These are phyloP conservation scores for Pseudozyma hubeiensis DNA, from an alignment of 1,284 basidiomycete genomes.

Conservation along the genomic window DNA sequence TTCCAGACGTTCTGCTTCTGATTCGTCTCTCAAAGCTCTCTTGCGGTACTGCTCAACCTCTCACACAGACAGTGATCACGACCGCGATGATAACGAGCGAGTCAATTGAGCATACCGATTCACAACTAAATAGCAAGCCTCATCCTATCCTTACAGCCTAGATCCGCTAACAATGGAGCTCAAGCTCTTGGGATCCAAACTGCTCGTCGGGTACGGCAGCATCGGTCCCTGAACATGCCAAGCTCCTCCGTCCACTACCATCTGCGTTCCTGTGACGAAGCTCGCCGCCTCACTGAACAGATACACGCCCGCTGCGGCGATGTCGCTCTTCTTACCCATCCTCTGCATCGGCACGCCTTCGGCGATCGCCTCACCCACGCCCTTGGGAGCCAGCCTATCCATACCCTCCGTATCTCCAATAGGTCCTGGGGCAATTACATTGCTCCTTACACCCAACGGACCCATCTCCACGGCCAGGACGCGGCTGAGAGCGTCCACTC, in stretches of 20 bases:
- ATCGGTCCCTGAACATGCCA: conserved; percentile 58
- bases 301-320: conserved; percentile 84
- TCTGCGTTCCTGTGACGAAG: conserved; percentile 77
- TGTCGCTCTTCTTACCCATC: conserved; percentile 73
- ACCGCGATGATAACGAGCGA: too few species aligned
- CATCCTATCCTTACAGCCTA: conserved; percentile 14
- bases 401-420: conserved; percentile 88
- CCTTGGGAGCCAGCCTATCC: conserved; percentile 76
- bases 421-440: conserved; percentile 88
- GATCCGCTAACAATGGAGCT: conserved; percentile 52
- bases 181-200: conserved; percentile 56
- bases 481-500: conserved; percentile 84
- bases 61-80: too few species aligned
- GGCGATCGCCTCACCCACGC: conserved; percentile 61
- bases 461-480: conserved; percentile 93
- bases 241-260: conserved; percentile 59
- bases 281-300: conserved; percentile 88
- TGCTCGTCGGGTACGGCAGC: conserved; percentile 63
- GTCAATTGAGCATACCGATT: too few species aligned
- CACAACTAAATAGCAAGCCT: too few species aligned
- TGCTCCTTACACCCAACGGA: conserved; percentile 89
- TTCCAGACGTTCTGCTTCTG: too few species aligned
- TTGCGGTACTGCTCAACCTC: too few species aligned
- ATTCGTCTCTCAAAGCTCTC: too few species aligned
- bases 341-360: conserved; percentile 62